Evolutionary conservation across 2,329 filamentous ascomycete species (phyloP).

Genomic region (Beauveria bassiana): DNA sequence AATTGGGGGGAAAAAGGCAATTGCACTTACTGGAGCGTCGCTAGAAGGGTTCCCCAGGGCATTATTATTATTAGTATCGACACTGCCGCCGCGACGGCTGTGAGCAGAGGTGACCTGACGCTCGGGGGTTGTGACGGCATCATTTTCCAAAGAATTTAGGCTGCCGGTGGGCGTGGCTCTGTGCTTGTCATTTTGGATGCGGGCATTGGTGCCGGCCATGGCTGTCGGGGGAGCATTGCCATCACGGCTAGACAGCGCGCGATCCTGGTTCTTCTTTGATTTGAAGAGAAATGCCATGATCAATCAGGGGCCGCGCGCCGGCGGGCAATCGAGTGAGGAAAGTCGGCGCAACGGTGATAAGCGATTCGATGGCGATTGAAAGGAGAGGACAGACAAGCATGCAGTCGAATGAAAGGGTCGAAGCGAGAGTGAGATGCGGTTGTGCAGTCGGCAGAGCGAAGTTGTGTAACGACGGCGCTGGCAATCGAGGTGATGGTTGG

Average conservation of each 20-base stretch:
- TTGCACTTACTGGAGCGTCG: conserved; percentile 35
- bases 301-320: conserved; percentile 32
- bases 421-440: background rate
- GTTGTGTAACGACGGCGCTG: background rate
- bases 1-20: background rate
- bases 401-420: background rate
- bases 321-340: conserved; percentile 16
- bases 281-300: conserved; percentile 78
- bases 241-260: conserved; percentile 48
- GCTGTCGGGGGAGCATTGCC: conserved; percentile 41
- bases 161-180: conserved; percentile 72
- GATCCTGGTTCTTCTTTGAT: conserved; percentile 68
- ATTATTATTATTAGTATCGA: conserved; percentile 38
- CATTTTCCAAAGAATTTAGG: conserved; percentile 62
- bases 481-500: background rate
- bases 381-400: background rate
- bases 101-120: conserved; percentile 37
- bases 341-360: conserved; percentile 16
- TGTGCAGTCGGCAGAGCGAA: background rate
- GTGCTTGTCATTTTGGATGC: conserved; percentile 47
- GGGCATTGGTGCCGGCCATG: conserved; percentile 40
- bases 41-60: conserved; percentile 25
- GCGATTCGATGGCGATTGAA: conserved; percentile 2
- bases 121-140: conserved; percentile 53
- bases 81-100: conserved; percentile 43